Evolutionary conservation across 495 filamentous ascomycete species (phyloP), one percentile per base, ranked within the genome.

Genomic region (Penicillium verhagenii): DNA sequence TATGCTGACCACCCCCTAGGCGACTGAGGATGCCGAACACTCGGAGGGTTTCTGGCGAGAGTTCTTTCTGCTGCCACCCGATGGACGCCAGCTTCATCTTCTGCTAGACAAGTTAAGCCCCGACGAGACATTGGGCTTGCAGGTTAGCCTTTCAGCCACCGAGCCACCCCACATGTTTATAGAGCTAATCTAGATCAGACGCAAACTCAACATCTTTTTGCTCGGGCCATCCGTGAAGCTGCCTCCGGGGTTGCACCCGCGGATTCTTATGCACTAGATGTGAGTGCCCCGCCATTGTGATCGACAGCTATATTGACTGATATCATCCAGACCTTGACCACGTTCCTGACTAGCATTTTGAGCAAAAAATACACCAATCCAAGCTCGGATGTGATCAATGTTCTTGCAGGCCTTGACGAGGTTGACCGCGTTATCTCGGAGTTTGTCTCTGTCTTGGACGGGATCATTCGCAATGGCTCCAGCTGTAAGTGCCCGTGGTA

Each of bases 1-100:
- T 20, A 42, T 20, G 52, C 47, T 54, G 46, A 43, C 6, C 40
- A 48, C 23, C 43, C 43, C 19, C 24, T n/a, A 28, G 56, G 33
- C 46, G 29, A 57, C 54, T 2, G 42, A 69, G 13, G 87, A 91
- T 40, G 80, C 79, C 53, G 72, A 89, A 33, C 85, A 84, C 47
- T 81, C 87, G 0, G 91, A 96, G 55, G 94, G 92, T 8, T 99
- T 97, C 73, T 99, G 94, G 95, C 81, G 83, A 49, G 93, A 97
- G 72, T 90, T 97, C 73, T 98, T 97, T 72, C 78, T 97, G 37
- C 79, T 96, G 45, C 81, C 81, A 46, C 92, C 94, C 26, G 88
- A 96, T 66, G 78, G 81, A 35, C 67, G 75, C 1, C 79, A 82
- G 47, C 71, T 98, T 50, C 81, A 80, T 57, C 72, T 72, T 35